phyloP scores from a whole-genome alignment of 352 stramenopile species.

The Globisporangium emineosum region DNA sequence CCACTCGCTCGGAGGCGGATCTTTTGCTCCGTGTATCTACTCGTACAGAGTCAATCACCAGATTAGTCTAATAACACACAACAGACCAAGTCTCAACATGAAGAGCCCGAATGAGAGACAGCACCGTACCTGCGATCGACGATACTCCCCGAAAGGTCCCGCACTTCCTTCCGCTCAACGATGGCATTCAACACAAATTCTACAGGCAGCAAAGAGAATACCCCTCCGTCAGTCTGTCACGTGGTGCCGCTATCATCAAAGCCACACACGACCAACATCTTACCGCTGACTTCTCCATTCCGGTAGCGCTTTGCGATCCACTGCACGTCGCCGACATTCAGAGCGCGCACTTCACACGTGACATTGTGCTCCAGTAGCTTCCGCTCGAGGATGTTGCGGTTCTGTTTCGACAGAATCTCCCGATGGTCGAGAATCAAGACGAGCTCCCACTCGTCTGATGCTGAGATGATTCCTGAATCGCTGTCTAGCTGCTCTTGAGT shows the following conservation, averaged over 20 bases:
- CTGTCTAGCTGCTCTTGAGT: background rate
- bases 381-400: constrained; percentile 69
- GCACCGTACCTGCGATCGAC: constrained; percentile 38
- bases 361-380: constrained; percentile 78
- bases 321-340: constrained; percentile 78
- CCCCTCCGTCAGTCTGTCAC: background rate
- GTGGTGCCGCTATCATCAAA: background rate
- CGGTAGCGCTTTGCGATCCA: constrained; percentile 67
- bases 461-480: constrained; percentile 19
- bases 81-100: background rate
- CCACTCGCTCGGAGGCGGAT: constrained; percentile 56
- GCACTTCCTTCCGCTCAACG: constrained; percentile 80
- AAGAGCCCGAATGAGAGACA: background rate
- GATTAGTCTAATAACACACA: no score
- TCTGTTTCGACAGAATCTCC: constrained; percentile 69
- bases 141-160: constrained; percentile 79
- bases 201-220: constrained; percentile 4
- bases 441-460: constrained; percentile 65
- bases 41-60: constrained; percentile 1
- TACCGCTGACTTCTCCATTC: constrained; percentile 18
- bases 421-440: constrained; percentile 83
- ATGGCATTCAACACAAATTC: constrained; percentile 84
- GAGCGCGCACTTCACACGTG: constrained; percentile 73
- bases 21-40: constrained; percentile 83
- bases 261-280: background rate